Base-by-base conservation (phyloP, 805 yeast genomes). In the Lipomyces japonicus region DNA sequence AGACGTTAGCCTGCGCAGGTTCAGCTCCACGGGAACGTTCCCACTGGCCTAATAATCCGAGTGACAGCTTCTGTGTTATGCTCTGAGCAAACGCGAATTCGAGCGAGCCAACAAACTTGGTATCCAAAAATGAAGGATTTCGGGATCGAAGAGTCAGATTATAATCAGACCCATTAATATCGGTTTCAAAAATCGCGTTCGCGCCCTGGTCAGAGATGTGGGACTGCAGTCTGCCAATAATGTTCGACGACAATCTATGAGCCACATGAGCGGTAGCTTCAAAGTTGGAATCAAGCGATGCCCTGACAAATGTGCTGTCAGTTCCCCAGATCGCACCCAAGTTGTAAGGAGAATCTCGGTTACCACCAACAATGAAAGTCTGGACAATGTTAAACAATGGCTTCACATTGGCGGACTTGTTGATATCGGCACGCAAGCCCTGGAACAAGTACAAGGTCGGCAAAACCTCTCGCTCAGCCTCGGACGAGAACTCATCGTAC, bases 331-430 rank as follows among this genome's bases (percentile, higher is more conserved):
- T 76, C 40, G 96, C 91, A 51, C 88, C 80, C 68, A 91, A 86
- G 25, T 95, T 90, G 69, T 93, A 93, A 59, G 93, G 84, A 44
- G 96, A 96, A 42, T 50, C 56, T 41, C 80, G 79, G 9, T 34
- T 14, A 59, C 82, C 81, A 50, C 95, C 84, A 60, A 87, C 75
- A 35, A 95, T 77, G 66, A 93, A 84, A 53, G 96, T 84, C 69
- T 93, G 98, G 57, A 96, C 84, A 51, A 95, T 86, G 77, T 93
- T 97, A 84, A 93, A 93, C 51, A 87, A 90, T 51, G 98, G 98
- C 71, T 82, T 82, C 77, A 90, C 78, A 58, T 85, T 73, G 66
- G 93, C 88, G 12, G 90, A 87, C 77, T 91, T 91, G 74, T 87
- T 86, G 63, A 93, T 79, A 70, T 93, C 98, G 50, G 97, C 98